Conservation (phyloP, 2,329 filamentous ascomycete species). For the Dactylellina leptospora region DNA sequence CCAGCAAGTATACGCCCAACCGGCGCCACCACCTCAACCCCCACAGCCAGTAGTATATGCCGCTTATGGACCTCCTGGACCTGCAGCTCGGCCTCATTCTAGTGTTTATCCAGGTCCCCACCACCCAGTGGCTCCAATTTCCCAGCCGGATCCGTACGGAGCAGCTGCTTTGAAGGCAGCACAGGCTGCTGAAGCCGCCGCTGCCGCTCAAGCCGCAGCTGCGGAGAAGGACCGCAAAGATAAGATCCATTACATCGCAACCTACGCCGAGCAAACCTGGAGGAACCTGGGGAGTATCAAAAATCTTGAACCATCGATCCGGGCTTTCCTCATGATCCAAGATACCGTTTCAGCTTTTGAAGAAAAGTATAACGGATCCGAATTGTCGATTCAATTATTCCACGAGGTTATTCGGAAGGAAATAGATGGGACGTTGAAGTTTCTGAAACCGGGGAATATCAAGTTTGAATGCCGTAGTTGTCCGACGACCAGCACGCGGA, state of each 20-base stretch:
- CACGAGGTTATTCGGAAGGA: slow-evolving; percentile 59
- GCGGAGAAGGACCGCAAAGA: slow-evolving; percentile 43
- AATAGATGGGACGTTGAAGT: slow-evolving; percentile 51
- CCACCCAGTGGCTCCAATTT: slow-evolving; percentile 10
- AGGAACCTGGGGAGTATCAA: slow-evolving; percentile 37
- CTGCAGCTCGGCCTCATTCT: slow-evolving; percentile 8
- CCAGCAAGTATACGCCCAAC: slow-evolving; percentile 14
- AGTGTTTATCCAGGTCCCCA: slow-evolving; percentile 9
- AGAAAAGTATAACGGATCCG: slow-evolving; percentile 63
- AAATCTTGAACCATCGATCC: slow-evolving; percentile 34
- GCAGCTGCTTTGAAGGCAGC: slow-evolving; percentile 44
- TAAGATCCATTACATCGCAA: slow-evolving; percentile 38
- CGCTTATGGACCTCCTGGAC: slow-evolving; percentile 21
- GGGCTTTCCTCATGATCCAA: slow-evolving; percentile 44
- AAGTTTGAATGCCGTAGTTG: slow-evolving; percentile 45
- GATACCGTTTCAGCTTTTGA: slow-evolving; percentile 59
- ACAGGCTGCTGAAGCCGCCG: slow-evolving; percentile 19
- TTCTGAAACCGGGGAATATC: slow-evolving; percentile 43
- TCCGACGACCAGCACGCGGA: slow-evolving; percentile 38
- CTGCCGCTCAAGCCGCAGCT: slow-evolving; percentile 8
- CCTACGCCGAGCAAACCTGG: slow-evolving; percentile 42
- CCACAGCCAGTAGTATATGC: slow-evolving; percentile 23
- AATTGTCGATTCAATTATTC: slow-evolving; percentile 60
- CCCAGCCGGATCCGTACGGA: slow-evolving; percentile 38
- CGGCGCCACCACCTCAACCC: slow-evolving; percentile 11